Conservation (phyloP, 257 asterid species). For the Lavandula angustifolia region DNA sequence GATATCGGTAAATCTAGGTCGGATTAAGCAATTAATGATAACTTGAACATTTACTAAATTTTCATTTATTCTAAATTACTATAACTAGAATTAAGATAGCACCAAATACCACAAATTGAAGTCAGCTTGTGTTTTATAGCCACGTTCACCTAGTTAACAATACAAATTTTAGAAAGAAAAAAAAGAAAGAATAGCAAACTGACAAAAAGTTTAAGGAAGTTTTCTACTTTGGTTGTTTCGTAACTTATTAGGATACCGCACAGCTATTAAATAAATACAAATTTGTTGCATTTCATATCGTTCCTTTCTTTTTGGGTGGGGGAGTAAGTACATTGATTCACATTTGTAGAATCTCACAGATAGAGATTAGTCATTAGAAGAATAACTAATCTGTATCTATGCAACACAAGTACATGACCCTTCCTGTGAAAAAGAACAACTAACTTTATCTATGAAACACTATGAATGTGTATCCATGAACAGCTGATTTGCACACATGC, state of each 20-base stretch:
- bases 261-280: neutral
- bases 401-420: neutral
- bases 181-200: neutral
- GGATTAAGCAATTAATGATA: slow-evolving; percentile 21
- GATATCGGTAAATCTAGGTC: slow-evolving; percentile 5
- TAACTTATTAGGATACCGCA: neutral
- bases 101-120: neutral
- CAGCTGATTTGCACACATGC: neutral
- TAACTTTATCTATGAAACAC: neutral
- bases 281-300: neutral
- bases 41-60: neutral
- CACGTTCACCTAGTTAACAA: slow-evolving; percentile 20
- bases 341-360: neutral
- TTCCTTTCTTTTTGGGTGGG: neutral
- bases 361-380: neutral
- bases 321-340: neutral
- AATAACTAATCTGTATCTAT: slow-evolving; percentile 2
- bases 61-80: neutral
- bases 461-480: neutral
- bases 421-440: neutral
- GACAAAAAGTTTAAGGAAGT: neutral
- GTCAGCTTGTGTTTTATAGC: neutral
- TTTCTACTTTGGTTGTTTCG: neutral
- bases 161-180: neutral
- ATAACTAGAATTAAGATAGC: slow-evolving; percentile 20